Evolutionary conservation across 495 filamentous ascomycete genomes (phyloP), one percentile per base, ranked within the genome.

Genomic region (Eremomyces bilateralis): DNA sequence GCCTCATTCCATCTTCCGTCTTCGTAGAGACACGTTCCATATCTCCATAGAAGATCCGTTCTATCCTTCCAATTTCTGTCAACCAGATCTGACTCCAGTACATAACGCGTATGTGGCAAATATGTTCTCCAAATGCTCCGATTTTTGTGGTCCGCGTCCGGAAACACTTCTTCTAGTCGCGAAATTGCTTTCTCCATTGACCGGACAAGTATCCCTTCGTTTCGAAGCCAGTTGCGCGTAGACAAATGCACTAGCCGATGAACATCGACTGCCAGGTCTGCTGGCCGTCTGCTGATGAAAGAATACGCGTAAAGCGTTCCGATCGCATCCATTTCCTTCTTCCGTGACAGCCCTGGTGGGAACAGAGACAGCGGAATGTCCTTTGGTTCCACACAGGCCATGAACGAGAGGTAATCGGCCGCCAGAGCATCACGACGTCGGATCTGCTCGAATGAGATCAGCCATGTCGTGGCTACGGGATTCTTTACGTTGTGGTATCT

Each of bases 381-480:
- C 45, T 57, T 53, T 5, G 50, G 51, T 29, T 60, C 50, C 1
- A 69, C 30, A 13, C 56, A 56, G 3, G 60, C 42, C 44, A 69
- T 59, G 35, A 63, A 54, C 0, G 41, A 46, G 0, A 71, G 39
- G 31, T 53, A 53, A 0, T 60, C 40, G 0, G 53, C 44, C 0
- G 64, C 61, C 0, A 50, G 5, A 0, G 22, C 28, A 24, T 58
- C 34, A 2, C 35, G 29, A 4, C 46, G 22, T 20, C 38, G 50
- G 8, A 70, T 62, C 39, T 69, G 58, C 0, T 51, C 37, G 33
- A 71, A 65, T 0, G 65, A 67, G 0, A 66, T 58, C 0, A 62
- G 48, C 66, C 63, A 72, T 0, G 67, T 73, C 0, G 51, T 54
- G 1, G 61, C 63, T 0, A 72, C 53, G 3, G 68, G 53, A 36